Base-by-base conservation (phyloP, 1,139 yeast species). In the Taphrina sp. region DNA sequence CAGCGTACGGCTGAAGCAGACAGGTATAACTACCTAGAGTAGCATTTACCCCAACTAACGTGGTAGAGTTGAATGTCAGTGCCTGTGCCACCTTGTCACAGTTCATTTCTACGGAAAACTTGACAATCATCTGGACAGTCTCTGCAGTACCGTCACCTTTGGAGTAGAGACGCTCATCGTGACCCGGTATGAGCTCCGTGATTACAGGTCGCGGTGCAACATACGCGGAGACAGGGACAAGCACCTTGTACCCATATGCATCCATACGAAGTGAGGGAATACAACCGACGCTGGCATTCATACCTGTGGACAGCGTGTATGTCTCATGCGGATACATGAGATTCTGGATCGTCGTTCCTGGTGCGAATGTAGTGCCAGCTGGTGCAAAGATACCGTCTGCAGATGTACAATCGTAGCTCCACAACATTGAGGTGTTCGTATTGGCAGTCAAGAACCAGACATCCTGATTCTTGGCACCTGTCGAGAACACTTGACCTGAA, bases 241-340 rank as follows among this genome's bases (percentile, higher is more conserved):
- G 43, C 0, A 38, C 28, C 44, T 54, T 53, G 55, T 33, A 57
- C 5, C 41, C 56, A 23, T 37, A 57, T 2, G 59, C 44, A 10
- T 20, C 55, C 37, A 57, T 35, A 7, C 29, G 24, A 38, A 57
- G 20, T n/a, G 41, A 16, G 2, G 52, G 42, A 1, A 57, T 16
- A 31, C 59, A 57, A 1, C 59, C 59, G 24, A 43, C 42, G 1
- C 44, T 29, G 22, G 51, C 35, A 14, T 51, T 56, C 24, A 39
- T 31, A 4, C 55, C 52, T 4, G 47, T 20, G 12, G 41, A 23
- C 1, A 56, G 34, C 2, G 52, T 38, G 28, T 42, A 29, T 12
- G 39, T 57, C 3, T 56, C 59, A 14, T 52, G 43, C 12, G 59
- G 59, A 33, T 44, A 56, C 24, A 56, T 35, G 28, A 56, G 31